These are phyloP conservation scores for Kodamaea lidongshanica DNA, from an alignment of 805 yeast genomes.

Conservation along the genomic window DNA sequence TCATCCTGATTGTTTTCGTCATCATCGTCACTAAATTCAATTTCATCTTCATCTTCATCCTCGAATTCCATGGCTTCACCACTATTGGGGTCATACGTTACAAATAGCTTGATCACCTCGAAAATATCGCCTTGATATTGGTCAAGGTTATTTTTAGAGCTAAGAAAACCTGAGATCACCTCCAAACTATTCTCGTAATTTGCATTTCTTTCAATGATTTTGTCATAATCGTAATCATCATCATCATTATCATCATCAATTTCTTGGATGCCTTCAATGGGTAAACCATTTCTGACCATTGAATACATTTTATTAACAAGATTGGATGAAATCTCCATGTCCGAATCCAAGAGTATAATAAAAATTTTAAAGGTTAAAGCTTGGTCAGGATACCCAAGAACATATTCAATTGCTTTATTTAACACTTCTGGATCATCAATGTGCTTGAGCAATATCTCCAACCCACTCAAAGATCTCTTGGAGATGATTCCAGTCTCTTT, in stretches of 20 bases:
- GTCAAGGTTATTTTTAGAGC: slow-evolving; percentile 10
- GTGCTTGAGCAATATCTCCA: slow-evolving; percentile 36
- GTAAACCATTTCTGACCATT: slow-evolving; percentile 6
- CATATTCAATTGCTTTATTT: slow-evolving; percentile 3
- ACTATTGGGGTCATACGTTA: slow-evolving; percentile 28
- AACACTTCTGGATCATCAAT: slow-evolving; percentile 3
- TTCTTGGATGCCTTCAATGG: slow-evolving; percentile 1
- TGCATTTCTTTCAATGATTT: slow-evolving; percentile 37
- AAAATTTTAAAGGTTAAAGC: slow-evolving; percentile 3
- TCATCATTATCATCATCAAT: slow-evolving; percentile 9
- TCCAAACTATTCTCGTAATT: slow-evolving; percentile 48
- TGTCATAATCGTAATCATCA: slow-evolving; percentile 41
- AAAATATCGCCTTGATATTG: slow-evolving; percentile 12
- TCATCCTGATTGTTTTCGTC: slow-evolving; percentile 40
- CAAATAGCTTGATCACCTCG: slow-evolving; percentile 16
- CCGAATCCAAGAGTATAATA: slow-evolving; percentile 6
- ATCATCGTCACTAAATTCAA: slow-evolving; percentile 38
- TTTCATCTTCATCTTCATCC: slow-evolving; percentile 12
- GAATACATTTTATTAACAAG: slow-evolving; percentile 6
- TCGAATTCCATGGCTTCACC: slow-evolving; percentile 21
- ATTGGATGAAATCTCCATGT: slow-evolving; percentile 2
- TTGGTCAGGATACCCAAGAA: neutral
- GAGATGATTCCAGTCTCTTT: slow-evolving; percentile 34
- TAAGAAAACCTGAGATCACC: slow-evolving; percentile 31
- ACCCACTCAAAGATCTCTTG: slow-evolving; percentile 44